Evolutionary conservation across 2,329 filamentous ascomycete genomes (phyloP), one percentile per base, ranked within the genome.

Genomic region (Cladophialophora immunda): DNA sequence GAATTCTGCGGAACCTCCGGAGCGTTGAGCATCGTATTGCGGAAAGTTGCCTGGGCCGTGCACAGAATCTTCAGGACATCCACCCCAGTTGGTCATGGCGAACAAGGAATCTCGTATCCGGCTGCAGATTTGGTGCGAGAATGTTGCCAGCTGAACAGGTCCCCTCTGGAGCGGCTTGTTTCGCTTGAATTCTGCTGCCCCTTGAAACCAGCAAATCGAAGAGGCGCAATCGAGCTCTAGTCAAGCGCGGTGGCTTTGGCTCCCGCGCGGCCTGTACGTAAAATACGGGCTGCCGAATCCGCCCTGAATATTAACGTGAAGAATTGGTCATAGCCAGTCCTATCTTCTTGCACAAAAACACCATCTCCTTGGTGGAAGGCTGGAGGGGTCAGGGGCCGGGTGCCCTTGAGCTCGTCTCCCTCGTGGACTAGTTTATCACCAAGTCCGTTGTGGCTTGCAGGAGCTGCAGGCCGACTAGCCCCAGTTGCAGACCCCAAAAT

Each of bases 151-250:
- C 15, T 41, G 38, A 4, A n/a, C 38, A n/a, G 15, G 38, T 17
- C n/a, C n/a, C 38, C 17, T n/a, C 8, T n/a, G 15, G 38, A 6
- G 38, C 38, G 4, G 38, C 38, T 41, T 41, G 38, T 41, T 11
- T 53, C 50, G 50, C 22, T n/a, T 53, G 50, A 52, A 4, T 38
- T 38, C 15, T 41, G 38, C 38, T 41, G 15, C 38, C 38, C 38
- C 38, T 41, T 41, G 38, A 41, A 41, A 41, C 38, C 38, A n/a
- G 38, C 38, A 41, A 41, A 41, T 41, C 4, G 38, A 41, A 41
- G 38, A 41, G 38, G n/a, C 38, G 38, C 17, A 41, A 41, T 41
- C 38, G 17, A 41, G 3, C 8, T 41, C 38, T n/a, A 41, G 15
- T 19, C 38, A 17, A 41, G 17, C 1, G 38, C 17, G 1, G 38